Conservation (phyloP, 345 rosid genomes). For the Salix koriyanagi region DNA sequence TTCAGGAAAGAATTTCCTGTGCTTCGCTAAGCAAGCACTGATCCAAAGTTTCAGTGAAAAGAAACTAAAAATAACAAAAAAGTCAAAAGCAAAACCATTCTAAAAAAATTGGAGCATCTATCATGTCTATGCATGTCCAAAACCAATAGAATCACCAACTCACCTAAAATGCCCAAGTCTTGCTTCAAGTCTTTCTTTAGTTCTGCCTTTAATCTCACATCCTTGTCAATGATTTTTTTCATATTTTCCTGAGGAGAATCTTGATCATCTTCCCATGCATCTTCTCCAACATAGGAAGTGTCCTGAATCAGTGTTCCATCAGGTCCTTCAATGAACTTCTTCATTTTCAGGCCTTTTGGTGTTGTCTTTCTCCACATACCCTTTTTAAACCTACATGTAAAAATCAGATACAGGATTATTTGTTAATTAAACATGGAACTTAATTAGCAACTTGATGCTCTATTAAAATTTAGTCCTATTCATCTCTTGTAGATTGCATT, state of each 20-base stretch:
- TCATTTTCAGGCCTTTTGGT: conserved; percentile 84
- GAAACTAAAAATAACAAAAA: not conserved
- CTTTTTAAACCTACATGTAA: conserved; percentile 67
- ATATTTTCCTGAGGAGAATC: conserved; percentile 47
- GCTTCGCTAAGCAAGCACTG: not conserved
- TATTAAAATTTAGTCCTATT: not conserved
- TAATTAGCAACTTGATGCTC: not conserved
- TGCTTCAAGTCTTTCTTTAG: conserved; percentile 61
- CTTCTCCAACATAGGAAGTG: conserved; percentile 83
- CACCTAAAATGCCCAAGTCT: conserved; percentile 68
- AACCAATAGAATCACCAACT: conserved; percentile 18
- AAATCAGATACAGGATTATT: not conserved
- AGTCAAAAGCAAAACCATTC: conserved; percentile 3
- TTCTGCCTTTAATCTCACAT: conserved; percentile 47
- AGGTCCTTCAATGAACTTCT: conserved; percentile 69
- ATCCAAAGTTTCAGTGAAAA: not conserved
- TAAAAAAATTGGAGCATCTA: not conserved
- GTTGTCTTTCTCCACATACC: conserved; percentile 77
- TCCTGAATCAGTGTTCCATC: conserved; percentile 79
- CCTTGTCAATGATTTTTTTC: conserved; percentile 52
- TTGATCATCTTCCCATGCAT: conserved; percentile 79
- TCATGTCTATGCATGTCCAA: conserved; percentile 4
- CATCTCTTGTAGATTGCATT: not conserved
- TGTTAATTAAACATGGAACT: not conserved
- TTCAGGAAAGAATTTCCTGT: not conserved